These are phyloP conservation scores for Rubroboletus satanas DNA, from an alignment of 768 basidiomycete genomes.

Conservation along the genomic window DNA sequence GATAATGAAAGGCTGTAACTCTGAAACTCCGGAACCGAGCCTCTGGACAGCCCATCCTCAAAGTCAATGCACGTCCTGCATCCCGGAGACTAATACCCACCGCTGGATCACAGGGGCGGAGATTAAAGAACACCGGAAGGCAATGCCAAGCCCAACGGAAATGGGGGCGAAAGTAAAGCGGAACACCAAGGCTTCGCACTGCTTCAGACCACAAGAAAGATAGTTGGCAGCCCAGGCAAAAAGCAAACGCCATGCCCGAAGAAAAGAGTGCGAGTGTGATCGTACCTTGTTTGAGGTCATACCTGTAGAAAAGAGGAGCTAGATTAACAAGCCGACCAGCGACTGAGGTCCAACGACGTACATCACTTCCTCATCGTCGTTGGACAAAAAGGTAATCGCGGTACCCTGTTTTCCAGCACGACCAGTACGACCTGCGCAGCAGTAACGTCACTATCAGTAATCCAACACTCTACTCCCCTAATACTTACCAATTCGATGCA, in stretches of 20 bases:
- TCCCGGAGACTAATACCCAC: neutral
- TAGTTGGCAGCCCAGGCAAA: too few species aligned
- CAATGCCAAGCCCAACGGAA: neutral
- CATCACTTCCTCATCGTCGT: slow-evolving; percentile 98
- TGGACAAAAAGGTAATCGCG: slow-evolving; percentile 93
- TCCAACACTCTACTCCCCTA: neutral
- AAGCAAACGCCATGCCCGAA: neutral
- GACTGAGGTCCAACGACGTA: slow-evolving; percentile 40
- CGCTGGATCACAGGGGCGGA: neutral
- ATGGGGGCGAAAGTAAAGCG: neutral
- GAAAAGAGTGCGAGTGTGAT: neutral
- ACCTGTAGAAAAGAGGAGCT: slow-evolving; percentile 45
- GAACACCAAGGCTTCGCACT: neutral
- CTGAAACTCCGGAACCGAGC: slow-evolving; percentile 8
- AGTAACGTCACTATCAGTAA: slow-evolving; percentile 1
- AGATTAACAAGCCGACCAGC: slow-evolving; percentile 1
- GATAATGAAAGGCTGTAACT: too few species aligned
- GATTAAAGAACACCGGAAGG: slow-evolving; percentile 5
- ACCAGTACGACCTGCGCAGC: slow-evolving; percentile 83
- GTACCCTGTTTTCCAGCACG: slow-evolving; percentile 94
- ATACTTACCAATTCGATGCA: slow-evolving; percentile 89
- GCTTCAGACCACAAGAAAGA: too few species aligned
- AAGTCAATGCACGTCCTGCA: neutral
- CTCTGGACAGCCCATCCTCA: neutral
- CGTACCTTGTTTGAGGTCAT: slow-evolving; percentile 91